These are phyloP conservation scores for Nakazawaea laoshanensis DNA, from an alignment of 805 yeast species.

Conservation along the genomic window DNA sequence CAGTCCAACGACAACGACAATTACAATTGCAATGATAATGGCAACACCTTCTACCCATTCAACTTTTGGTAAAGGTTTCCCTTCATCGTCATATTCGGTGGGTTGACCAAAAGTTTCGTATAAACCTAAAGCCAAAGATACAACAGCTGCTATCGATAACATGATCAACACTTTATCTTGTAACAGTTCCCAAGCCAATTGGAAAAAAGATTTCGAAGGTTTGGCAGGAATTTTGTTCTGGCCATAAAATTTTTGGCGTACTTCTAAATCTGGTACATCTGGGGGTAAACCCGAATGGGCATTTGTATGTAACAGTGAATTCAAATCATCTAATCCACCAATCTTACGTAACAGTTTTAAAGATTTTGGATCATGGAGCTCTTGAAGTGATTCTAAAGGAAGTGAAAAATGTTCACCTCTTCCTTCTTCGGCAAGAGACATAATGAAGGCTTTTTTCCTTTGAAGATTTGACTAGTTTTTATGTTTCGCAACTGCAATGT, in stretches of 20 bases:
- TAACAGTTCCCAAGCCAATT: constrained; percentile 72
- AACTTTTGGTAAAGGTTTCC: constrained; percentile 69
- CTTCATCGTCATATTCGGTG: constrained; percentile 68
- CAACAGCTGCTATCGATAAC: constrained; percentile 76
- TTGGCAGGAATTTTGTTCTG: constrained; percentile 64
- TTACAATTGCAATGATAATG: constrained; percentile 80
- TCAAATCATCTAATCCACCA: constrained; percentile 34
- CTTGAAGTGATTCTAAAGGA: too few relatives aligned
- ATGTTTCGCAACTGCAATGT: too few relatives aligned
- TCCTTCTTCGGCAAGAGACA: too few relatives aligned
- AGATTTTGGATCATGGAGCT: constrained; percentile 58
- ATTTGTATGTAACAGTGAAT: constrained; percentile 27
- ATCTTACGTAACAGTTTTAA: constrained; percentile 28
- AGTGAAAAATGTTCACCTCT: too few relatives aligned
- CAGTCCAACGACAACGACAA: constrained; percentile 90
- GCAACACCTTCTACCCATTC: constrained; percentile 99
- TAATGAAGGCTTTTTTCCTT: too few relatives aligned
- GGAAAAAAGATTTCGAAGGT: constrained; percentile 58
- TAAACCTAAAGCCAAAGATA: constrained; percentile 83
- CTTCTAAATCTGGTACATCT: constrained; percentile 20
- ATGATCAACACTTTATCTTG: constrained; percentile 86
- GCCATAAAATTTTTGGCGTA: constrained; percentile 51
- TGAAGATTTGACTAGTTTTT: too few relatives aligned
- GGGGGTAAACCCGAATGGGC: constrained; percentile 31
- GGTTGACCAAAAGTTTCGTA: constrained; percentile 89